Percentiles rank a stretch among this genome's conserved stretches.
phyloP scores from a whole-genome alignment of 108 stramenopile genomes.

The Nitzschia inconspicua region DNA sequence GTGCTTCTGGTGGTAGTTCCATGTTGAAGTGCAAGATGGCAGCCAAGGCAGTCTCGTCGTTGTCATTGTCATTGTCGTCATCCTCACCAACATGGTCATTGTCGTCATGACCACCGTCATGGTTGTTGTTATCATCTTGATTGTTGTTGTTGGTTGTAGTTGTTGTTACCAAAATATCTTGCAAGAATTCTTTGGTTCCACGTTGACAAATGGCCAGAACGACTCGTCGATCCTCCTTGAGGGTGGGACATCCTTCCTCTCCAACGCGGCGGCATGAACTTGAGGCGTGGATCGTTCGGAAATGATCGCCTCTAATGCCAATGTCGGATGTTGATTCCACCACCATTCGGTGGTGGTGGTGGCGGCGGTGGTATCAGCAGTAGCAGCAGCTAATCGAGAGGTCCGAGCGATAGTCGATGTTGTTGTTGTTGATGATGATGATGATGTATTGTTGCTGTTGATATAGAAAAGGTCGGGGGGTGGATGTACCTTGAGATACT shows the following conservation, averaged over 20 bases:
- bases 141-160: not conserved
- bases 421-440: too few species aligned
- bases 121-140: not conserved
- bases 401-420: too few species aligned
- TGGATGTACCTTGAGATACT: too few species aligned
- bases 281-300: constrained; percentile 3
- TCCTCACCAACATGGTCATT: too few species aligned
- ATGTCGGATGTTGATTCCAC: not conserved
- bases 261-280: constrained; percentile 23
- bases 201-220: constrained; percentile 7
- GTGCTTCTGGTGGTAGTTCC: too few species aligned
- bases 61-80: too few species aligned
- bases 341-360: too few species aligned
- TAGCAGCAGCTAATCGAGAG: too few species aligned
- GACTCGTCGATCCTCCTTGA: constrained; percentile 7
- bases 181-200: constrained; percentile 3
- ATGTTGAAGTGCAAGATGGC: too few species aligned
- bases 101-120: not conserved
- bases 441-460: too few species aligned
- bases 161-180: not conserved
- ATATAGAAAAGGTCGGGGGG: too few species aligned
- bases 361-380: too few species aligned
- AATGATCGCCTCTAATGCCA: constrained; percentile 22
- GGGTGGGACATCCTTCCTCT: not conserved
- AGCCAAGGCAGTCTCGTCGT: not conserved